These are phyloP conservation scores for Fusarium stilboides DNA, from an alignment of 2,329 filamentous ascomycete species.

Conservation along the genomic window DNA sequence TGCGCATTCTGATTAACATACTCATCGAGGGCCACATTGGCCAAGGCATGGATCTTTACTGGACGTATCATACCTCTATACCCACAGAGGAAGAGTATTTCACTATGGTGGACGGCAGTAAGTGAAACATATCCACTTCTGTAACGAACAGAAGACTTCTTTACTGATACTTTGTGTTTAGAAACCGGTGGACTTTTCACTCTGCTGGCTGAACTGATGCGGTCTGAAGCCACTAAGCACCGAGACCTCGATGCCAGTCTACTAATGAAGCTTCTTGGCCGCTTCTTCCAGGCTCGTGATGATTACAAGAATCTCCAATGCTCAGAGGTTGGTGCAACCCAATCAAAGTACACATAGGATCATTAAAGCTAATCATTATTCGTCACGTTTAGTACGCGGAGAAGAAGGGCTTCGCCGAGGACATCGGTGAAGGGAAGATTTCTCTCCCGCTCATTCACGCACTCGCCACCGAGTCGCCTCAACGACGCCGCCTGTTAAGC, in stretches of 20 bases:
- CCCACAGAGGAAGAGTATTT: slow-evolving; percentile 3
- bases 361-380: neutral
- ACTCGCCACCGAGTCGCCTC: neutral
- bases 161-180: neutral
- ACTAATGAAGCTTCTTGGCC: neutral
- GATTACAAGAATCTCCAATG: neutral
- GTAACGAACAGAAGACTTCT: neutral
- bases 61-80: neutral
- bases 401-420: neutral
- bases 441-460: neutral
- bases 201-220: neutral
- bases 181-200: neutral
- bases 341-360: neutral
- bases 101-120: neutral
- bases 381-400: neutral
- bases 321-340: neutral
- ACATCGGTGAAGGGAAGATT: neutral
- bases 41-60: slow-evolving; percentile 4
- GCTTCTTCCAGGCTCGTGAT: neutral
- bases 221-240: neutral
- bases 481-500: neutral
- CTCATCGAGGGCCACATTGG: neutral
- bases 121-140: neutral
- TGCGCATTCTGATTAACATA: neutral
- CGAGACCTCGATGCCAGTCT: neutral